Base-by-base conservation (phyloP, 768 basidiomycete species). In the Vishniacozyma victoriae region DNA sequence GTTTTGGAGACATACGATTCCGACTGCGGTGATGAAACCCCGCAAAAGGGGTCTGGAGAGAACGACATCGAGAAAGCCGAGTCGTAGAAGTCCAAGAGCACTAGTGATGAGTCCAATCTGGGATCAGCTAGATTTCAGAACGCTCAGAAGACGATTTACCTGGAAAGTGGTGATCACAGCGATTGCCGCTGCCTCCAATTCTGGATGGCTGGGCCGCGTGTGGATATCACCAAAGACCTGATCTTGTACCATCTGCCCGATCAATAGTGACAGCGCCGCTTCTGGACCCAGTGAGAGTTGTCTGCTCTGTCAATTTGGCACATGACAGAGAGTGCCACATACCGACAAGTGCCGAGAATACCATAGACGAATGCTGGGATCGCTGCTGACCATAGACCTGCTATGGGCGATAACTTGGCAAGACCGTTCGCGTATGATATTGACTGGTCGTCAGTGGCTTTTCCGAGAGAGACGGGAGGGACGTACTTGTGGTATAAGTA, bases 51-150 rank as follows among this genome's bases (percentile, higher is more conserved):
- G 87, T 44, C 89, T 82, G 60, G 87, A 89, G 23, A 96, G 78
- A 4, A 93, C 86, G 12, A 93, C 91, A 67, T 96, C 92, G 44
- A 93, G 81, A 72, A 93, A 93, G 2, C 91, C 90, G 9, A 96
- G 76, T 20, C 89, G 79, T 66, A 92, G 83, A 60, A 93, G 80
- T 2, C 92, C 92, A 24, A 95, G 77, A 20, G 86, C 69, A 51
- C 87, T 89, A 1, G 88, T 84, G 55, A 95, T 84, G 25, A 92
- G 58, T 31, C 90, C 90, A 57, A 83, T 85, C 85, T 87, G 22
- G 23, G n/a, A 18, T 44, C 47, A 56, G 49, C 4, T 12, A 41
- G 20, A 26, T 40, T 18, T 39, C 18, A n/a, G n/a, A 18, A n/a
- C 16, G 24, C 20, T 22, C 25, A 26, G 35, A 20, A 45, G 31